These are phyloP conservation scores for Acacia concinna DNA, from an alignment of 331 rosid genomes.

Conservation along the genomic window DNA sequence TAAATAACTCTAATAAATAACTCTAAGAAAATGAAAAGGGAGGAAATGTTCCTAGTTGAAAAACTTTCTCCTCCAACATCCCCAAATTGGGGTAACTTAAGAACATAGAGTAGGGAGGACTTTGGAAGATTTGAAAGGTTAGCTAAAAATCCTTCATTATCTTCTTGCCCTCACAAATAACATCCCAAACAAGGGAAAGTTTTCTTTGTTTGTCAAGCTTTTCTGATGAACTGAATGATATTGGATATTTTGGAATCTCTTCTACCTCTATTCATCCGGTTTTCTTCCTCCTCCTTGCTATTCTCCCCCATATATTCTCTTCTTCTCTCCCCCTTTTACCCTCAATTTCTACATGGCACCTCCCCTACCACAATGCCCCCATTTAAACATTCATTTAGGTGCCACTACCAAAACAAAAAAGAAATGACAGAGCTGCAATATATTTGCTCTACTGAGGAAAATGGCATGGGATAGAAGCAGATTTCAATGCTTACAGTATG, in stretches of 20 bases:
- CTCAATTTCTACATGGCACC: background rate
- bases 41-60: background rate
- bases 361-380: background rate
- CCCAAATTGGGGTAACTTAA: background rate
- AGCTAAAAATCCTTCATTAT: background rate
- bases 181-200: background rate
- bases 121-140: background rate
- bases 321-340: background rate
- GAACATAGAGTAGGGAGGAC: background rate
- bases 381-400: background rate
- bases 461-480: background rate
- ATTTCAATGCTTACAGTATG: background rate
- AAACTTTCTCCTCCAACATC: background rate
- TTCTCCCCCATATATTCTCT: background rate
- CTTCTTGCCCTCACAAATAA: background rate
- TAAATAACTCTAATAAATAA: background rate
- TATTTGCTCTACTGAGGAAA: background rate
- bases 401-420: background rate
- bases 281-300: background rate
- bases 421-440: background rate
- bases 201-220: background rate
- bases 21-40: background rate
- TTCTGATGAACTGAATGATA: background rate
- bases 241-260: background rate
- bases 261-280: background rate